A percentile compares a stretch with the other conserved stretches of the same genome.
phyloP scores from a whole-genome alignment of 352 stramenopile genomes.

The Phytophthora idaei region DNA sequence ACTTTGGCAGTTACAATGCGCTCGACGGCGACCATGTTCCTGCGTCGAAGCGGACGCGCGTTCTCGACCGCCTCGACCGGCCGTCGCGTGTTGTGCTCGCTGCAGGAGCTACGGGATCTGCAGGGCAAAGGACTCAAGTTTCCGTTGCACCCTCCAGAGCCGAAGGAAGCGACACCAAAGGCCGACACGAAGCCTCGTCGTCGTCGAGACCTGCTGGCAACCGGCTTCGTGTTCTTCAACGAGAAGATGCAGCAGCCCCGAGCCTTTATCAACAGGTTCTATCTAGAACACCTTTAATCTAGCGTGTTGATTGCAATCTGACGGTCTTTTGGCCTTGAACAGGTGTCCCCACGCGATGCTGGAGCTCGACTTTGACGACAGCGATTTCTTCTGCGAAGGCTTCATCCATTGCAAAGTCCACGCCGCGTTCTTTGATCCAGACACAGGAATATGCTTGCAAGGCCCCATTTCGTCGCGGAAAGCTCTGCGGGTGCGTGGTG shows the following conservation, averaged over 20 bases:
- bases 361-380: conserved; percentile 82
- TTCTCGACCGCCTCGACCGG: conserved; percentile 21
- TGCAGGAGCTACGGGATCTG: conserved; percentile 50
- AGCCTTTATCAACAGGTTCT: conserved; percentile 62
- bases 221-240: conserved; percentile 73
- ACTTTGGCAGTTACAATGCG: conserved; percentile 11
- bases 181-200: conserved; percentile 12
- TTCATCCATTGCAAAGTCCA: conserved; percentile 86
- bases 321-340: conserved; percentile 7
- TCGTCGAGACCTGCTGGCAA: conserved; percentile 41
- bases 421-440: conserved; percentile 83
- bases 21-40: conserved; percentile 12
- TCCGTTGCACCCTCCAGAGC: conserved; percentile 32
- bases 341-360: conserved; percentile 74
- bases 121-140: conserved; percentile 68
- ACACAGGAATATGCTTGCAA: conserved; percentile 68
- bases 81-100: conserved; percentile 60
- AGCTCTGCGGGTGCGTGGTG: conserved; percentile 37
- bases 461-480: conserved; percentile 53
- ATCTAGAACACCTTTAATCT: background rate
- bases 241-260: conserved; percentile 46
- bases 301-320: background rate
- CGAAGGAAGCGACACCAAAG: conserved; percentile 7
- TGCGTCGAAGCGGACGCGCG: conserved; percentile 22
- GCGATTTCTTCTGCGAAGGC: conserved; percentile 80